phyloP scores from a whole-genome alignment of 176 grass and related monocot species.

The Ampelocalamus luodianensis region DNA sequence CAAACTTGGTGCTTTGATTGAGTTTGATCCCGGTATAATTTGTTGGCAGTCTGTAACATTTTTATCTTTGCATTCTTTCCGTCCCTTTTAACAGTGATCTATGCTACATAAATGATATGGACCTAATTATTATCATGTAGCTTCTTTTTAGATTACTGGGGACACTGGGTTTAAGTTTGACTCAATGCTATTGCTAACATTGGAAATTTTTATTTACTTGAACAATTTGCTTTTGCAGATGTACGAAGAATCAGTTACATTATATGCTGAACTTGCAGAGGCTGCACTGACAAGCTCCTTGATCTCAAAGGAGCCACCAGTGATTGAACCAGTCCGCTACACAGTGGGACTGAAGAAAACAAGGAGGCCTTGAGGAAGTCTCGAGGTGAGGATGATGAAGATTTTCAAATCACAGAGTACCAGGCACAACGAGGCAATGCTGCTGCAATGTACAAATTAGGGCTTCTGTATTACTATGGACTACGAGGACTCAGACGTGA shows the following conservation, averaged over 20 bases:
- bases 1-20: background rate
- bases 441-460: constrained; percentile 79
- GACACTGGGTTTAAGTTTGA: background rate
- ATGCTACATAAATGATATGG: background rate
- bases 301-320: constrained; percentile 88
- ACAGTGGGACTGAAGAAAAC: constrained; percentile 98
- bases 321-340: constrained; percentile 80
- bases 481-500: constrained; percentile 83
- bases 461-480: constrained; percentile 95
- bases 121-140: background rate
- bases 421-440: constrained; percentile 90
- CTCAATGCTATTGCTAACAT: constrained; percentile 18
- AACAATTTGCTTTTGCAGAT: constrained; percentile 58
- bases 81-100: background rate
- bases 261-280: constrained; percentile 95
- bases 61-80: constrained; percentile 11
- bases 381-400: constrained; percentile 90
- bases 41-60: background rate
- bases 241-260: constrained; percentile 84
- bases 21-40: background rate
- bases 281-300: constrained; percentile 84
- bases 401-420: constrained; percentile 95
- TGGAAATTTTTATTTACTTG: background rate
- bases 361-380: constrained; percentile 87
- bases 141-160: constrained; percentile 17